Base-by-base conservation (phyloP, 192 early-diverging fungal genomes). In the Coemansia sp. region DNA sequence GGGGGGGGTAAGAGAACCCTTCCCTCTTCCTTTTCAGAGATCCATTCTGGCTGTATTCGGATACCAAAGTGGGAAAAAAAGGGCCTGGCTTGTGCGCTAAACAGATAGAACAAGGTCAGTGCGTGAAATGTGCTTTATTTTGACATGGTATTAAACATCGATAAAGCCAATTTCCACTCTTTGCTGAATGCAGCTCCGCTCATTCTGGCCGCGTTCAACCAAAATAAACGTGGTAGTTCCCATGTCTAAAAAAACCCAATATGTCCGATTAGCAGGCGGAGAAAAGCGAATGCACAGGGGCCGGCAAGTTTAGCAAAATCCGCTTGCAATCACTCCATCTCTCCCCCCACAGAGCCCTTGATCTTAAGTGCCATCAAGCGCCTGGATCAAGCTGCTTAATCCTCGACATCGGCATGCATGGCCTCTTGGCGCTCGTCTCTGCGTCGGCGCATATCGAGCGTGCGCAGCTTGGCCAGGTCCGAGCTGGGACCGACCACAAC, bases 391-490 rank as follows among this genome's bases (percentile, higher is more conserved):
- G 18, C 26, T 4, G 14, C 43, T 36, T 49, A 37, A 20, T 62
- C 60, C 17, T 56, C 50, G n/a, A 26, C 46, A 1, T 38, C 39
- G 3, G 16, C n/a, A 3, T 58, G 32, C 32, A 34, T 34, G 32
- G 32, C 32, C 32, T 34, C 40, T 2, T 36, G 40, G 2, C 41
- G 45, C 1, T 40, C 64, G 12, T 66, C 55, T 2, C 68, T 17
- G 7, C 52, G 49, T 26, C 58, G 54, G 20, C 64, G 55, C 40
- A 71, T 37, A 2, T 59, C 44, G 0, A 40, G 18, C 1, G 74
- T 18, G 11, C 74, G 59, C 8, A 51, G 16, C 44, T 77, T 77
- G 20, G 74, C 74, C 40, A 71, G 18, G 5, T 56, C 55, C n/a
- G 68, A 71, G 23, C 50, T 71, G 2, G 63, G 55, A 23, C 40